Percentiles rank a stretch among this genome's conserved stretches.
These are phyloP conservation scores for Lasiodiplodia hormozganensis DNA, from an alignment of 2,329 filamentous ascomycete genomes.

Conservation along the genomic window DNA sequence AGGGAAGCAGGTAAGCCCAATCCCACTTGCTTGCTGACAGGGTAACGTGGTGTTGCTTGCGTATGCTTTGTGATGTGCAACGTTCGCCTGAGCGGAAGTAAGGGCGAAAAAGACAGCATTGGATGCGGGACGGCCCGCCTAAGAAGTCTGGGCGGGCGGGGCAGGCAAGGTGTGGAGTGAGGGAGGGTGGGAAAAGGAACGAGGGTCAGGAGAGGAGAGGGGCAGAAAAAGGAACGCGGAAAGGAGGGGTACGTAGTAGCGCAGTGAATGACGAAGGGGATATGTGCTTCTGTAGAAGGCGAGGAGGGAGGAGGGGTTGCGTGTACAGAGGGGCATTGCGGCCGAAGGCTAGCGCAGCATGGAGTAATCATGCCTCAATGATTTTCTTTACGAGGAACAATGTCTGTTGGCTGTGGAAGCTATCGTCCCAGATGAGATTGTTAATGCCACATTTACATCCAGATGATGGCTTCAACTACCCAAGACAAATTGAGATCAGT, in stretches of 20 bases:
- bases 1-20: neutral
- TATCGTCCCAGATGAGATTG: too few species aligned
- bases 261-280: slow-evolving; percentile 1
- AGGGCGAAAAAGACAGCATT: neutral
- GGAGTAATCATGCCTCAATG: too few species aligned
- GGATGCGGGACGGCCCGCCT: slow-evolving; percentile 9
- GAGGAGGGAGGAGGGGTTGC: neutral
- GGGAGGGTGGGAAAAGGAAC: neutral
- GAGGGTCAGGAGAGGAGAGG: neutral
- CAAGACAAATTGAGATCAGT: too few species aligned
- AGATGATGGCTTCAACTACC: too few species aligned
- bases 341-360: too few species aligned
- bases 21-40: too few species aligned
- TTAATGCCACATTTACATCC: too few species aligned
- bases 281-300: neutral
- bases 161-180: neutral
- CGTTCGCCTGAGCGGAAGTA: slow-evolving; percentile 10
- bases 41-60: slow-evolving; percentile 1
- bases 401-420: too few species aligned
- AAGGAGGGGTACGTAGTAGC: neutral
- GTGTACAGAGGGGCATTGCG: too few species aligned
- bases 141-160: neutral
- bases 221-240: neutral
- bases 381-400: too few species aligned
- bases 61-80: neutral